phyloP scores from a whole-genome alignment of 2,329 filamentous ascomycete genomes.

The Rosellinia necatrix region DNA sequence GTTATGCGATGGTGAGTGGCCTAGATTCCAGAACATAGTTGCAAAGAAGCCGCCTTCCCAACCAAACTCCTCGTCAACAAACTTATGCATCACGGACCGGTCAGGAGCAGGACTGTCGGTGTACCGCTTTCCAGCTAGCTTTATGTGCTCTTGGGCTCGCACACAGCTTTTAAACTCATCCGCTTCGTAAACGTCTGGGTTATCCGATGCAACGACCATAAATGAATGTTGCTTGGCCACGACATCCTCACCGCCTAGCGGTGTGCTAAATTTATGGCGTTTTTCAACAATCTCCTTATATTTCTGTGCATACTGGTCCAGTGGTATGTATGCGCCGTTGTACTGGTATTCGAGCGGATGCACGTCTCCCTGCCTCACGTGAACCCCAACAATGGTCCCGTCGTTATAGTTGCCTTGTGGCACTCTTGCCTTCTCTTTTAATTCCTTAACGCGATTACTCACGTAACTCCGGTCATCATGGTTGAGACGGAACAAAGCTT shows the following conservation, averaged over 20 bases:
- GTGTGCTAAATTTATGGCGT: conserved; percentile 49
- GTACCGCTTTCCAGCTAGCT: conserved; percentile 68
- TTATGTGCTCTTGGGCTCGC: conserved; percentile 76
- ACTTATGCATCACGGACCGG: conserved; percentile 61
- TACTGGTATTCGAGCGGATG: conserved; percentile 81
- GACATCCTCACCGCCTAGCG: conserved; percentile 42
- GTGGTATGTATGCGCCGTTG: conserved; percentile 75
- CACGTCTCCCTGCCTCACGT: conserved; percentile 79
- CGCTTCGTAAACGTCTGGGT: conserved; percentile 73
- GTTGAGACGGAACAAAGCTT: conserved; percentile 73
- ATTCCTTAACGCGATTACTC: conserved; percentile 57
- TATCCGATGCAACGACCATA: conserved; percentile 75
- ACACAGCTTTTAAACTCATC: conserved; percentile 63
- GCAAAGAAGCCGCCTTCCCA: conserved; percentile 90
- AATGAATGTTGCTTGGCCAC: conserved; percentile 51
- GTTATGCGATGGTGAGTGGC: conserved; percentile 50
- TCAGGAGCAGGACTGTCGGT: conserved; percentile 49
- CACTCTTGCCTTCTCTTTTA: conserved; percentile 54
- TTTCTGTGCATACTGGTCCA: conserved; percentile 68
- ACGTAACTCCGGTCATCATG: conserved; percentile 70
- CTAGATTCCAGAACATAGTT: conserved; percentile 80
- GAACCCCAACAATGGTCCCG: conserved; percentile 68
- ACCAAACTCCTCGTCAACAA: conserved; percentile 76
- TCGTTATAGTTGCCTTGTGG: conserved; percentile 51
- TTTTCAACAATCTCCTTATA: conserved; percentile 60